Evolutionary conservation across 768 basidiomycete species (phyloP), one percentile per base, ranked within the genome.

Genomic region (Obba rivulosa): DNA sequence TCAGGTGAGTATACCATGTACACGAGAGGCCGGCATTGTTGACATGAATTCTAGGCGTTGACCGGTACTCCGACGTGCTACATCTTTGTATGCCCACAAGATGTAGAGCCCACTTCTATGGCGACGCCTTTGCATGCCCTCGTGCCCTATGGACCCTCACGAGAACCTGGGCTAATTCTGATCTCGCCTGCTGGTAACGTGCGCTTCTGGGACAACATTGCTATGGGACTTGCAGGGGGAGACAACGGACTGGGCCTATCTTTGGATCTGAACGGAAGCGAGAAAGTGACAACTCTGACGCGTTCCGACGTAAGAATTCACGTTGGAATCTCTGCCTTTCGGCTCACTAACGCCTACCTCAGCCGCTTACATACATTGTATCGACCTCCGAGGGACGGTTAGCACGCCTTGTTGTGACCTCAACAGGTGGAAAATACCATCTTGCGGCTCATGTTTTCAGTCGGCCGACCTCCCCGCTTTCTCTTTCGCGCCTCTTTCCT

Each of bases 91-190:
- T 87, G 83, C 59, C 88, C 88, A 4, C 63, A 66, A 18, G 64
- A 66, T 28, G 59, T 63, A 1, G 60, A 66, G 41, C 76, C 78
- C 34, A 73, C 78, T 11, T 68, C 79, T 34, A 76, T 81, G 66
- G 73, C 74, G n/a, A 61, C 72, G 8, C 74, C 75, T 4, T 62
- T 70, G 39, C 66, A 75, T 37, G 70, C 67, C 2, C 76, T 92
- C 14, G 78, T 90, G 18, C 85, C 88, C 14, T 78, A 78, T 57
- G 77, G 77, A 11, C 52, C 74, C 3, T 74, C 79, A 11, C 79
- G 87, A 36, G 93, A 97, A 67, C 93, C 93, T 3, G 92, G 92
- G 21, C 78, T 95, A 34, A 80, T 96, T 37, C 76, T 94, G 44
- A 68, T 89, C 43, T 85, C 86, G 8, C 68, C 77, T 5, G 68